Base-by-base conservation (phyloP, 495 filamentous ascomycete genomes). In the Oidiodendron maius region DNA sequence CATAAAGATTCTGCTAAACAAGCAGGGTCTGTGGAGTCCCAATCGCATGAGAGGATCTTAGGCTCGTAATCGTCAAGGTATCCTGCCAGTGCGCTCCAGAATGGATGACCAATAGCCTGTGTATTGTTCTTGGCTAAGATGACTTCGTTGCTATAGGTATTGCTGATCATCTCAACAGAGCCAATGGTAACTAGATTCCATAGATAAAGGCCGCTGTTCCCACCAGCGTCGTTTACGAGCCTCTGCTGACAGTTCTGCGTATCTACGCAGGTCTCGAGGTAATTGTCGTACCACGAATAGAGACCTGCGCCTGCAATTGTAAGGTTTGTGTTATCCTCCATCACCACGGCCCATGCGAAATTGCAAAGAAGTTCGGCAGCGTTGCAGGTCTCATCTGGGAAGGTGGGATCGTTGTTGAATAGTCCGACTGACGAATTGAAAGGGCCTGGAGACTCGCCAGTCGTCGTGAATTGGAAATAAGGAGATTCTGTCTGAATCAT, bases 221-320 rank as follows among this genome's bases (percentile, higher is more conserved):
- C 1, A 8, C 38, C 37, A 15, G 30, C n/a, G 26, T 44, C 23
- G 17, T 37, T 43, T 6, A 53, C 21, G n/a, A 53, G 39, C 30
- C 34, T 10, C 46, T 50, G 32, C 46, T 72, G 66, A 46, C 66
- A 72, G 41, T 64, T 59, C 16, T 67, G 52, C 1, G 62, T 58
- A 30, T 57, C 48, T 3, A 67, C 44, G 45, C 64, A 70, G 44
- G 56, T 48, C 40, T 67, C 52, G 25, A 52, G 56, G 61, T 80
- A 82, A 52, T 74, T 61, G 50, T 78, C 71, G 67, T 81, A 84
- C 62, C 78, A 82, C 37, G 66, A 72, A 70, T 84, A 83, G 5
- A 82, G 50, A 10, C 80, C 80, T 0, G 71, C 72, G 18, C 74
- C 67, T 42, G 77, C 78, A 22, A 81, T 61, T 18, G 59, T 51